Evolutionary conservation across 106 monocot genomes (phyloP), one percentile per base, ranked within the genome.

Genomic region (Ottelia alismoides): DNA sequence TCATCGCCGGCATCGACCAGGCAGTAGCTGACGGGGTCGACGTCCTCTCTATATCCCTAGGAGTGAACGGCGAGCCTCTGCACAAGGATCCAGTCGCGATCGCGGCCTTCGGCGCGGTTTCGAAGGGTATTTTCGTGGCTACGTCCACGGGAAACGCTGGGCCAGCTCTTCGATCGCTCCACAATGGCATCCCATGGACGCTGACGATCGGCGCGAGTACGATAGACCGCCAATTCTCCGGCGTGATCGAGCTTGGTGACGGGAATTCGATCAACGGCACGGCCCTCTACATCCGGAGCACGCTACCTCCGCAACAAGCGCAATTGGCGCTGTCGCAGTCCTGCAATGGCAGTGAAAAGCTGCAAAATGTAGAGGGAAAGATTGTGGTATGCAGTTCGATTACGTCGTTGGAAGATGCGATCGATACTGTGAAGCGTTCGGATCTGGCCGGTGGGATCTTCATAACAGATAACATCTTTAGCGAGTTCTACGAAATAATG

Each of bases 181-280:
- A 84, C 55, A 90, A 90, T 45, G 84, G 80, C 3, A 61, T 56
- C 24, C 89, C 89, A 1, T 90, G 89, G 89, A 60, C 60, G 43
- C 56, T 78, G 0, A 84, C 84, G 0, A 71, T 81, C 22, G 90
- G 77, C 11, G 90, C 80, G 14, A 63, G 71, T 63, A 75, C 81
- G 22, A 59, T 90, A 11, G 84, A 90, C 67, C 68, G 90, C 4
- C 30, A 54, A 10, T 78, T 74, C 57, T 46, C 55, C 32, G 80
- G 77, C 45, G 20, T 26, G 11, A 22, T 84, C 2, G 24, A 30
- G 5, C 56, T 75, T n/a, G 74, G 77, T 1, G 62, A n/a, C n/a
- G n/a, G n/a, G n/a, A n/a, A n/a, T n/a, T n/a, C n/a, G n/a, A 61
- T 90, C 44, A 5, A 26, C 20, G 84, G 84, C 24, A 28, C 44